Conservation (phyloP, 73 alveolate species). For the Uronychia setigera region DNA sequence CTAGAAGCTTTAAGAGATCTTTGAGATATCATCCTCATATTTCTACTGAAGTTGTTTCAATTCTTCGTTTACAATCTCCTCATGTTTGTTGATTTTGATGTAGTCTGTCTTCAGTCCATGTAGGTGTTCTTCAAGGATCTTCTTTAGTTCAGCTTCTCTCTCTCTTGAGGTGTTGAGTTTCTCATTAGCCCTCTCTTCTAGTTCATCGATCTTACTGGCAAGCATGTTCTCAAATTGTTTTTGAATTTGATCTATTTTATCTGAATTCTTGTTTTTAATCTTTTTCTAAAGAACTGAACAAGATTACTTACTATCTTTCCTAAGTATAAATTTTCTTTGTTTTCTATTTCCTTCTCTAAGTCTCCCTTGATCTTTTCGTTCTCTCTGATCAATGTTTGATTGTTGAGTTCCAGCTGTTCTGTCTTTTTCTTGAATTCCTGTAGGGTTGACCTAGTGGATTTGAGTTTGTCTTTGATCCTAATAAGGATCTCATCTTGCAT, state of each 20-base stretch:
- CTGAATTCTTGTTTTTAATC: neutral
- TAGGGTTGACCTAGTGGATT: neutral
- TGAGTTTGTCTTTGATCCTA: neutral
- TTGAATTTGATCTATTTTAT: neutral
- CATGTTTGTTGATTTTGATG: constrained; percentile 5
- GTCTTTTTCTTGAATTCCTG: neutral
- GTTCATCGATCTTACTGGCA: neutral
- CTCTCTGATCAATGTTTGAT: neutral
- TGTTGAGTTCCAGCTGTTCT: neutral
- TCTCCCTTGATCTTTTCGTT: neutral
- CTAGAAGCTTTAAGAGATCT: neutral
- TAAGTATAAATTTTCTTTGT: neutral
- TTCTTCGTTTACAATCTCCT: neutral
- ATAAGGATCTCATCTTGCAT: neutral
- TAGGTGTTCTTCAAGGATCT: neutral
- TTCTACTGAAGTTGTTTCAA: neutral
- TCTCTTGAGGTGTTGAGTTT: neutral
- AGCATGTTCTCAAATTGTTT: constrained; percentile 1
- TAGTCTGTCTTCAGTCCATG: constrained; percentile 3
- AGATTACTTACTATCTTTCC: neutral
- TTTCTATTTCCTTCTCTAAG: neutral
- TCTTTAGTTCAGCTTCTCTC: neutral
- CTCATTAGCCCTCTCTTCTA: neutral
- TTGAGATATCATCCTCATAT: neutral
- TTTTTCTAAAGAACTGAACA: neutral